phyloP scores from a whole-genome alignment of 2,329 filamentous ascomycete genomes.

The Penicillium rolfsii region DNA sequence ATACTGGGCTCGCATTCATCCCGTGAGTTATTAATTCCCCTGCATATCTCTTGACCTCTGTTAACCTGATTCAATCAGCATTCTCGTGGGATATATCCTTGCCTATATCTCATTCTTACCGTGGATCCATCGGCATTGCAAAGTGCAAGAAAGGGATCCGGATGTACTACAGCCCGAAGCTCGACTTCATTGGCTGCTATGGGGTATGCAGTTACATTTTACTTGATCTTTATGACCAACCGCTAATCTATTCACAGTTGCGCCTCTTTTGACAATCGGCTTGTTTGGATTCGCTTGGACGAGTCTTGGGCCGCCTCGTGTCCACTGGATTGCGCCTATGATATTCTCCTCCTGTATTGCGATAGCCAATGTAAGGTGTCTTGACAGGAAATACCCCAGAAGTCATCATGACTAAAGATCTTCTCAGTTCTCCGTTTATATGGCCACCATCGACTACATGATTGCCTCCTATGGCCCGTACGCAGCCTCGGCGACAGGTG shows the following conservation, averaged over 20 bases:
- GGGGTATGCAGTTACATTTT: conserved; percentile 35
- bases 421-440: conserved; percentile 55
- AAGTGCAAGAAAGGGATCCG: conserved; percentile 44
- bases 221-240: not conserved
- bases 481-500: conserved; percentile 66
- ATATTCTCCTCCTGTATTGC: conserved; percentile 63
- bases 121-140: conserved; percentile 51
- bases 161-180: conserved; percentile 64
- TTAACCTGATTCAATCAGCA: conserved; percentile 29
- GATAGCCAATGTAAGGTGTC: conserved; percentile 59
- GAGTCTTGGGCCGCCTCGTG: conserved; percentile 55
- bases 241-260: conserved; percentile 40
- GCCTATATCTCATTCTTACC: conserved; percentile 61
- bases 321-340: conserved; percentile 65
- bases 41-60: not conserved
- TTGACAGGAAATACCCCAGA: too few relatives aligned
- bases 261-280: conserved; percentile 61
- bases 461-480: conserved; percentile 67
- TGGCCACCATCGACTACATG: conserved; percentile 70
- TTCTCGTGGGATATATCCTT: conserved; percentile 61
- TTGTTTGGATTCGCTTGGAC: conserved; percentile 66
- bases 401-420: not conserved
- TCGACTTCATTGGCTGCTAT: conserved; percentile 63
- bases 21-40: conserved; percentile 42
- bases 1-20: conserved; percentile 57